Percentiles rank a stretch among this genome's conserved stretches.
These are phyloP conservation scores for Hevea brasiliensis DNA, from an alignment of 345 rosid species.

Conservation along the genomic window DNA sequence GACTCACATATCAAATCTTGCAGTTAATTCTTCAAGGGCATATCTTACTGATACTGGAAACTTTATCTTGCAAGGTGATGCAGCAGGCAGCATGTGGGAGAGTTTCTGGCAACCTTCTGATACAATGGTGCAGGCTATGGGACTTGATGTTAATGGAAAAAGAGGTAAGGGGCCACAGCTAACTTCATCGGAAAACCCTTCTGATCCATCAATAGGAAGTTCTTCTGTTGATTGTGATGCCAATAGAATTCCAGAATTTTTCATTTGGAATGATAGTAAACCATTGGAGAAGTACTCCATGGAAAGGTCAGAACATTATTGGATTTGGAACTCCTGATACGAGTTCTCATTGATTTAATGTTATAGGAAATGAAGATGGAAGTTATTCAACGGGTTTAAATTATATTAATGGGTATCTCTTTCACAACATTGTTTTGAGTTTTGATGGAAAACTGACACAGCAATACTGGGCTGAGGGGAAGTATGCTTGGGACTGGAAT, in stretches of 20 bases:
- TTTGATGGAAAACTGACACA: slow-evolving; percentile 32
- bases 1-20: slow-evolving; percentile 34
- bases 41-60: slow-evolving; percentile 52
- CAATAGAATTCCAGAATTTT: slow-evolving; percentile 30
- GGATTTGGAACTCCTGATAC: slow-evolving; percentile 33
- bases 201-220: slow-evolving; percentile 55
- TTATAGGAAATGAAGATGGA: slow-evolving; percentile 29
- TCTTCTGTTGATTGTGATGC: slow-evolving; percentile 40
- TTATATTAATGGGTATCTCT: neutral
- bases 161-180: slow-evolving; percentile 32
- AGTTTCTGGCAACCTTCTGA: slow-evolving; percentile 50
- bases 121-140: slow-evolving; percentile 41
- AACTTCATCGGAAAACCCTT: slow-evolving; percentile 51
- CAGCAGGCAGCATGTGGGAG: slow-evolving; percentile 46
- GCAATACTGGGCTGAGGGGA: neutral
- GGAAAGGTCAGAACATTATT: slow-evolving; percentile 53
- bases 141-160: slow-evolving; percentile 21
- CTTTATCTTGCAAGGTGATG: slow-evolving; percentile 37
- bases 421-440: slow-evolving; percentile 19
- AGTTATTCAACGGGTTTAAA: slow-evolving; percentile 11
- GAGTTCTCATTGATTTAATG: slow-evolving; percentile 34
- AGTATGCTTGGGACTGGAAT: neutral
- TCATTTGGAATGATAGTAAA: slow-evolving; percentile 45
- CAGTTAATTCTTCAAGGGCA: slow-evolving; percentile 29
- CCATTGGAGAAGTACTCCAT: slow-evolving; percentile 56